These are phyloP conservation scores for Solanum megistacrolobum DNA, from an alignment of 257 asterid species.

Conservation along the genomic window DNA sequence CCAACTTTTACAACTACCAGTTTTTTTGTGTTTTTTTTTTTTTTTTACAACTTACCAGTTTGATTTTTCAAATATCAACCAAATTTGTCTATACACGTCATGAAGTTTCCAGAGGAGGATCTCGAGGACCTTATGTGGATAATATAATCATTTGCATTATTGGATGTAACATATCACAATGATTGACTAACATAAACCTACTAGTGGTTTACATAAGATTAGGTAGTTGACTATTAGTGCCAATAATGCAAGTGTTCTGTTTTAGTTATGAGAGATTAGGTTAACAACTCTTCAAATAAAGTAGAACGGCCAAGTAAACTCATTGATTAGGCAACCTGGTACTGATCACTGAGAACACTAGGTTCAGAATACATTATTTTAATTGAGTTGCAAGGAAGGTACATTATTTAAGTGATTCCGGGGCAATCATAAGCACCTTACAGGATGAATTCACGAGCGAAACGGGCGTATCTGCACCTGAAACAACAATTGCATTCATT, in stretches of 20 bases:
- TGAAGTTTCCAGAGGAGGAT: neutral
- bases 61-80: neutral
- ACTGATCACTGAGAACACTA: neutral
- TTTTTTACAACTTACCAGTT: neutral
- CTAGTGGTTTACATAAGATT: neutral
- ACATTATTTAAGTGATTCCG: neutral
- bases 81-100: neutral
- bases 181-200: neutral
- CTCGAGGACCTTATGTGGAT: neutral
- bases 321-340: neutral
- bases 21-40: neutral
- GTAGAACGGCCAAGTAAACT: neutral
- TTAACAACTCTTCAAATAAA: slow-evolving; percentile 22
- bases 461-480: neutral
- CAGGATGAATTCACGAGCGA: neutral
- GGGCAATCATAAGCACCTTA: neutral
- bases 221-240: too few species aligned
- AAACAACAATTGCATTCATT: neutral
- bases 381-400: neutral
- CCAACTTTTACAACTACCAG: neutral
- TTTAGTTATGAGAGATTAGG: slow-evolving; percentile 21
- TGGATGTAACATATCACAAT: neutral
- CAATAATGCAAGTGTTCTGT: too few species aligned
- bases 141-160: neutral
- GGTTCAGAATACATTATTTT: neutral